phyloP scores from a whole-genome alignment of 345 rosid genomes.

The Boechera stricta region DNA sequence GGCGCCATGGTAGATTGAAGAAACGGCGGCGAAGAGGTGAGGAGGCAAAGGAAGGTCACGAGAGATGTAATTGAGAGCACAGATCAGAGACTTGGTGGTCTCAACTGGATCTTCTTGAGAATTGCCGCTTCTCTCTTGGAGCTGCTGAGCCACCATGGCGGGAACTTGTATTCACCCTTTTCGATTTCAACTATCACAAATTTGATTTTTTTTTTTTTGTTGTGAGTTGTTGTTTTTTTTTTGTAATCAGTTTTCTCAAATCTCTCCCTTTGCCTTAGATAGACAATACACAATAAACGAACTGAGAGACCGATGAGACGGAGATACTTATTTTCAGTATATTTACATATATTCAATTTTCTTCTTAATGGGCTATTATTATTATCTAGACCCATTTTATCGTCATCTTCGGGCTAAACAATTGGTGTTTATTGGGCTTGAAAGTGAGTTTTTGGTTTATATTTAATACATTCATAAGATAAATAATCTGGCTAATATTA shows the following conservation, averaged over 20 bases:
- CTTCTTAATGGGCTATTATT: not conserved
- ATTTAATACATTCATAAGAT: not conserved
- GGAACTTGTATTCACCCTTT: constrained; percentile 49
- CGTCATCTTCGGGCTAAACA: not conserved
- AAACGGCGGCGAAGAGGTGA: constrained; percentile 65
- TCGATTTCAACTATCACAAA: constrained; percentile 42
- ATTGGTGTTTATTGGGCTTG: constrained; percentile 14
- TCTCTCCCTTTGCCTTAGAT: constrained; percentile 18
- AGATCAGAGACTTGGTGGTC: constrained; percentile 76
- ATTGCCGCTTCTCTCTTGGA: constrained; percentile 53
- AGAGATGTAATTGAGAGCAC: constrained; percentile 83
- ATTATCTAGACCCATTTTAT: not conserved
- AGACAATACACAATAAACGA: too few species aligned
- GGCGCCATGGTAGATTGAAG: constrained; percentile 63
- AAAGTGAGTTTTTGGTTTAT: not conserved
- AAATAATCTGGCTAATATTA: not conserved
- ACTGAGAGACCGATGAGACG: constrained; percentile 44
- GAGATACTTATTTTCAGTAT: too few species aligned
- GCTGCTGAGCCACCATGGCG: constrained; percentile 81
- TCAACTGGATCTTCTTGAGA: constrained; percentile 49
- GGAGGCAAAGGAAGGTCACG: constrained; percentile 92
- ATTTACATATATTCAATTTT: constrained; percentile 38
- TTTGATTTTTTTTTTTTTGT: constrained; percentile 12
- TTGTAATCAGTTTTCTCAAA: constrained; percentile 12
- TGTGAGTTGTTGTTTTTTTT: not conserved